phyloP scores from a whole-genome alignment of 1,139 yeast genomes.

The Yamadazyma kanchanaburiensis region DNA sequence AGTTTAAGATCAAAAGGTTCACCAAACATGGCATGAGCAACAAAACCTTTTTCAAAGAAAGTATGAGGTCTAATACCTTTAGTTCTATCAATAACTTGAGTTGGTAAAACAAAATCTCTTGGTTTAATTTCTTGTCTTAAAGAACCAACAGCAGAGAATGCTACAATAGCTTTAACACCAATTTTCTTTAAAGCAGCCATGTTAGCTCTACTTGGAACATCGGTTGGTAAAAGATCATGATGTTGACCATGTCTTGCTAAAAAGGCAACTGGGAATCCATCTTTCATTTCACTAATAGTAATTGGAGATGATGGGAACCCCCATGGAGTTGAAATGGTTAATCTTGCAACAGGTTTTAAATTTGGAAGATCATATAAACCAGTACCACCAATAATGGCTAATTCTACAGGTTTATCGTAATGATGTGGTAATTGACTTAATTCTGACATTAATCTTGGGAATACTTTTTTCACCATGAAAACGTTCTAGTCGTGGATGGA shows the following conservation, averaged over 20 bases:
- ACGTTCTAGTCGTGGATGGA: no score
- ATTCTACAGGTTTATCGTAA: slow-evolving; percentile 48
- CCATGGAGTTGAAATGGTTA: slow-evolving; percentile 90
- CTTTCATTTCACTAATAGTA: slow-evolving; percentile 71
- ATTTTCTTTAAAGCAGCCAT: slow-evolving; percentile 89
- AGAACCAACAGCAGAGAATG: slow-evolving; percentile 96
- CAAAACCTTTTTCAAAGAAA: slow-evolving; percentile 88
- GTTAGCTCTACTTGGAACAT: slow-evolving; percentile 91
- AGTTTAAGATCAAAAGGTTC: slow-evolving; percentile 87
- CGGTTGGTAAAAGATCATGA: slow-evolving; percentile 86
- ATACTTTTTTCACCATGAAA: slow-evolving; percentile 9
- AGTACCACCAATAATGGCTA: slow-evolving; percentile 96
- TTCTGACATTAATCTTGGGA: slow-evolving; percentile 12
- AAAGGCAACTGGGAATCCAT: slow-evolving; percentile 88
- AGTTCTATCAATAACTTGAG: slow-evolving; percentile 94
- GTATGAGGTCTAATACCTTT: slow-evolving; percentile 91
- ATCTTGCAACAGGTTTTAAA: slow-evolving; percentile 78
- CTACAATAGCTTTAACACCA: slow-evolving; percentile 85
- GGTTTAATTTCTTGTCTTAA: slow-evolving; percentile 86
- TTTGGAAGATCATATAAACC: slow-evolving; percentile 90
- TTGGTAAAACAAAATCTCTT: slow-evolving; percentile 91
- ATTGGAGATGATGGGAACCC: slow-evolving; percentile 94
- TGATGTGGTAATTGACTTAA: slow-evolving; percentile 29
- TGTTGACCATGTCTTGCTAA: slow-evolving; percentile 91
- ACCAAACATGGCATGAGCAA: slow-evolving; percentile 96